These are phyloP conservation scores for Davidsoniella australis DNA, from an alignment of 2,329 filamentous ascomycete species.

Conservation along the genomic window DNA sequence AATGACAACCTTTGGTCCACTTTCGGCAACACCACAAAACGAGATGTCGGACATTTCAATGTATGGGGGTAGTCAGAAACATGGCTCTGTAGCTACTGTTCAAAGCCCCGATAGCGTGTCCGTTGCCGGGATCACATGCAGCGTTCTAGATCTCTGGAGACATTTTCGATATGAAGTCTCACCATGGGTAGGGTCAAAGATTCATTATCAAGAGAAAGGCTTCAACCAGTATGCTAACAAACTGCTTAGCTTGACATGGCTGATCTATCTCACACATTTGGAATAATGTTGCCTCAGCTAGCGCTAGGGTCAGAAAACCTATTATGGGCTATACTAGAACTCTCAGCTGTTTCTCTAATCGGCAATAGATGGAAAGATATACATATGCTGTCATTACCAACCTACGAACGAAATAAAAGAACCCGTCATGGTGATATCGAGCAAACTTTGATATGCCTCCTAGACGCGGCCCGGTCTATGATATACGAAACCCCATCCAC, in stretches of 20 bases:
- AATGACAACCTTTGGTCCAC: background rate
- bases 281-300: slow-evolving; percentile 21
- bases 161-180: slow-evolving; percentile 28
- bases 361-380: background rate
- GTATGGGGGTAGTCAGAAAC: too few species aligned
- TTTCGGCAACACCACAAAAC: slow-evolving; percentile 9
- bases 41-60: too few species aligned
- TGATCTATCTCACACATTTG: slow-evolving; percentile 25
- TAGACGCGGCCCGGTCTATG: background rate
- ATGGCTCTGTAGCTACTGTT: too few species aligned
- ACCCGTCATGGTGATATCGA: too few species aligned
- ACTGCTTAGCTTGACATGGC: slow-evolving; percentile 25
- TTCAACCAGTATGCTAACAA: background rate
- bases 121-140: background rate
- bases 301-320: slow-evolving; percentile 16
- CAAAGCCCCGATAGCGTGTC: too few species aligned
- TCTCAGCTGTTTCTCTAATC: slow-evolving; percentile 9
- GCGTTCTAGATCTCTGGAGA: slow-evolving; percentile 20
- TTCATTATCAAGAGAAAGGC: background rate
- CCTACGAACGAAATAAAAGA: background rate
- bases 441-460: background rate
- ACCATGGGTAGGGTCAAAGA: slow-evolving; percentile 23
- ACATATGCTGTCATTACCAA: background rate
- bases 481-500: background rate
- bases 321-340: slow-evolving; percentile 17